These are phyloP conservation scores for Kodamaea hsintzibuensis DNA, from an alignment of 805 yeast species.

Conservation along the genomic window DNA sequence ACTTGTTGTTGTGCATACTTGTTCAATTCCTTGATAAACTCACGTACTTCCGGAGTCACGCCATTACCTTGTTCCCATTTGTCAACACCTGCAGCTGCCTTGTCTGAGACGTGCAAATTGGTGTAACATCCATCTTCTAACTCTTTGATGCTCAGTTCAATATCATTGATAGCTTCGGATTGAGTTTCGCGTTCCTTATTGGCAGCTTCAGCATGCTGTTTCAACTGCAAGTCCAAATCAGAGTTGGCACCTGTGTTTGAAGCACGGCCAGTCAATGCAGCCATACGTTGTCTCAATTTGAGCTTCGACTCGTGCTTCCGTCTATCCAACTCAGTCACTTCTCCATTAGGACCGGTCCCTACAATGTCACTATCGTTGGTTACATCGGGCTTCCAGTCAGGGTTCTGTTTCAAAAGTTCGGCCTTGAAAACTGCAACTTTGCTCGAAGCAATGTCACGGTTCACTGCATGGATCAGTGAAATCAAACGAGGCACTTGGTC, in stretches of 20 bases:
- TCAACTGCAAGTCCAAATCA: constrained; percentile 54
- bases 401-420: constrained; percentile 59
- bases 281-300: constrained; percentile 81
- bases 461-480: constrained; percentile 59
- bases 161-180: constrained; percentile 63
- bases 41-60: constrained; percentile 60
- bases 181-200: constrained; percentile 55
- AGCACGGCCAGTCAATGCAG: constrained; percentile 82
- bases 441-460: constrained; percentile 64
- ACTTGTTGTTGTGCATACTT: constrained; percentile 9
- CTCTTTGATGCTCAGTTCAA: constrained; percentile 68
- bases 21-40: constrained; percentile 59
- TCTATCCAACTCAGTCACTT: constrained; percentile 79
- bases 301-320: constrained; percentile 81
- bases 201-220: constrained; percentile 52
- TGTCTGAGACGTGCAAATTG: constrained; percentile 40
- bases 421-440: constrained; percentile 65
- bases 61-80: constrained; percentile 86
- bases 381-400: constrained; percentile 51
- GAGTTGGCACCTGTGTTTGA: constrained; percentile 47
- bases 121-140: constrained; percentile 52
- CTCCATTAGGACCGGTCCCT: constrained; percentile 88
- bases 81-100: constrained; percentile 52
- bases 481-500: constrained; percentile 74
- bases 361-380: constrained; percentile 42